Evolutionary conservation across 495 filamentous ascomycete species (phyloP), one percentile per base, ranked within the genome.

Genomic region (Trichoderma parareesei): DNA sequence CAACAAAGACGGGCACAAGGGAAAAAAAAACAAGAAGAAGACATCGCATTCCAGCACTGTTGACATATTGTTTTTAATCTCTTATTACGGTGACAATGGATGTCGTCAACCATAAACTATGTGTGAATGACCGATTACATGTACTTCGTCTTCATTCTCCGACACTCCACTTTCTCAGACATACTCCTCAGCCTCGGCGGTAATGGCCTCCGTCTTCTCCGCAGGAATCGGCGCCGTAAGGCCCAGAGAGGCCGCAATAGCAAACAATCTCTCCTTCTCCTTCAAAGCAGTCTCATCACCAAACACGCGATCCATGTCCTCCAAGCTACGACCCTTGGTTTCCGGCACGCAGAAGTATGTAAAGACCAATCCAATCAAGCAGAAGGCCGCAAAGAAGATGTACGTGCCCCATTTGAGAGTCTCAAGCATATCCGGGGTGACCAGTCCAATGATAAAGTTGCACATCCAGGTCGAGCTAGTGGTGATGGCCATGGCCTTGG

Each of bases 321-420:
- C 71, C 33, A 71, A 62, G 5, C 65, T 69, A 38, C 67, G 78
- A 59, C 75, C 77, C 18, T 62, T 61, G 11, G 68, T 73, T 57
- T 71, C 71, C 1, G 69, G 69, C 5, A 78, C 68, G 49, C 71
- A 69, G 63, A 71, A 71, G 59, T 66, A 71, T 4, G 67, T 67
- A 27, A 67, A 71, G 3, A 59, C 48, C 14, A 64, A 8, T 1
- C 61, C 65, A 16, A 69, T 40, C 7, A 68, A 40, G 48, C 68
- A 71, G 41, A 70, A 73, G 38, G 65, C 72, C 2, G 81, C 85
- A 70, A 88, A 88, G 78, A 89, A 86, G 70, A 87, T 82, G 72
- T 85, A 88, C n/a, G 86, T 85, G 60, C 85, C 85, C 71, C 78
- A 89, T 8, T 75, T 77, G 68, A 87, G 81, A 42, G 74, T 72